Evolutionary conservation across 2,329 filamentous ascomycete genomes (phyloP).

Genomic region (Monascus ruber): DNA sequence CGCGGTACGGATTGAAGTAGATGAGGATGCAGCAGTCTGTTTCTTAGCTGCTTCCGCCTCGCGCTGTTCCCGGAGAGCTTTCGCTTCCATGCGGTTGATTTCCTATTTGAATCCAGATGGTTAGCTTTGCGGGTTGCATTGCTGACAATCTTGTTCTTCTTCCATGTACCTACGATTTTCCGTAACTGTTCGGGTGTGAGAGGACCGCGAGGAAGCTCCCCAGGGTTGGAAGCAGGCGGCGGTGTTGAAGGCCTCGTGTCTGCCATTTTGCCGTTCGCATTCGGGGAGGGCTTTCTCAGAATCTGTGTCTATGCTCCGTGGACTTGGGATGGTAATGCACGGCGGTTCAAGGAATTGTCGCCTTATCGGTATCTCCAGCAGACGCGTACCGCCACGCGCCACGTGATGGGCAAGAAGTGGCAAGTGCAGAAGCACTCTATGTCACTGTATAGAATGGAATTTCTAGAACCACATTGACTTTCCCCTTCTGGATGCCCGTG

Average conservation of each 20-base stretch:
- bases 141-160: neutral
- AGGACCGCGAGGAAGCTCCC: constrained; percentile 33
- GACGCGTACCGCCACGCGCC: too few relatives aligned
- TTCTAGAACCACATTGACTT: too few relatives aligned
- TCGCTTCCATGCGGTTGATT: constrained; percentile 76
- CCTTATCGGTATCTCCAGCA: too few relatives aligned
- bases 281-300: neutral
- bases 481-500: too few relatives aligned
- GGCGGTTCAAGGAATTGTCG: too few relatives aligned
- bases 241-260: constrained; percentile 35
- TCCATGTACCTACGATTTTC: constrained; percentile 36
- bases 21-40: constrained; percentile 12
- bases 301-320: too few relatives aligned
- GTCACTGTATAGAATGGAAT: too few relatives aligned
- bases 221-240: constrained; percentile 28
- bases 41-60: constrained; percentile 49
- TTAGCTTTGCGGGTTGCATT: neutral
- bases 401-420: too few relatives aligned
- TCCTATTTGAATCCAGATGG: constrained; percentile 46
- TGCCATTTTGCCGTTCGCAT: constrained; percentile 5
- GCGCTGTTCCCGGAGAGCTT: constrained; percentile 66
- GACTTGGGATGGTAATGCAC: too few relatives aligned
- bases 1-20: constrained; percentile 20
- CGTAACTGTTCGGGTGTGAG: constrained; percentile 52
- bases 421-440: too few relatives aligned